Evolutionary conservation across 2,329 filamentous ascomycete genomes (phyloP).

Genomic region (Furcasterigmium sp.): DNA sequence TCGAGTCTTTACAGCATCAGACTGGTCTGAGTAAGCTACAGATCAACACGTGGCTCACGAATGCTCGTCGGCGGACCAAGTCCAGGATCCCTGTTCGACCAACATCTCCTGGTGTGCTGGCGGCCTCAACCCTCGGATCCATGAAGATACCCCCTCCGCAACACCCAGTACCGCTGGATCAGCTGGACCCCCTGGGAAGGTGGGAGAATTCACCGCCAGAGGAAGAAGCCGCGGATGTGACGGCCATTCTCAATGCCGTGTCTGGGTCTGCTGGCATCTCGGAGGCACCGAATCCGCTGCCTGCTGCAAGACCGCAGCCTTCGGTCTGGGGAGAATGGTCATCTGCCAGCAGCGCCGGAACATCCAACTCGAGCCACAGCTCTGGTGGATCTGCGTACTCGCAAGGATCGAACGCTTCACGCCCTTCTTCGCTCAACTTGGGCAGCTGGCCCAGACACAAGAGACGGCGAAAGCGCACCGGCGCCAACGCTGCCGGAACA

Average conservation of each 20-base stretch:
- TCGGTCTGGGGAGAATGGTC: conserved; percentile 7
- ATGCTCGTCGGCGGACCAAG: conserved; percentile 29
- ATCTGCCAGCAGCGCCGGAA: conserved; percentile 14
- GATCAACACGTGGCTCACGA: conserved; percentile 10
- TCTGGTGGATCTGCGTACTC: conserved; percentile 10
- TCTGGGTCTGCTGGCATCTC: conserved; percentile 10
- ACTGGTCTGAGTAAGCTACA: conserved; percentile 8
- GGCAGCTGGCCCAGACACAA: background rate
- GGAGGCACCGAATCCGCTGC: background rate
- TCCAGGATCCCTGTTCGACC: conserved; percentile 34
- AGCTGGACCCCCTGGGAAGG: conserved; percentile 8
- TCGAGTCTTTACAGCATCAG: conserved; percentile 6
- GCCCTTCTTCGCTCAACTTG: conserved; percentile 15
- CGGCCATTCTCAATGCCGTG: conserved; percentile 14
- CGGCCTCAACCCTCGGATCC: background rate
- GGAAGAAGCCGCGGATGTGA: conserved; percentile 15
- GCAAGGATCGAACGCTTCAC: conserved; percentile 2
- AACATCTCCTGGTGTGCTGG: conserved; percentile 7
- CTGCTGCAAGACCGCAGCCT: background rate
- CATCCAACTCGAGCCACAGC: conserved; percentile 10
- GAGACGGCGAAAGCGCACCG: background rate
- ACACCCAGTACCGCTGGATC: conserved; percentile 22
- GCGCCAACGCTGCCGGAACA: background rate
- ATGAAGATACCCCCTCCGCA: conserved; percentile 2
- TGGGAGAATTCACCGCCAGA: conserved; percentile 15